Base-by-base conservation (phyloP, 176 grass and related monocot genomes). In the Aechmea fasciata region DNA sequence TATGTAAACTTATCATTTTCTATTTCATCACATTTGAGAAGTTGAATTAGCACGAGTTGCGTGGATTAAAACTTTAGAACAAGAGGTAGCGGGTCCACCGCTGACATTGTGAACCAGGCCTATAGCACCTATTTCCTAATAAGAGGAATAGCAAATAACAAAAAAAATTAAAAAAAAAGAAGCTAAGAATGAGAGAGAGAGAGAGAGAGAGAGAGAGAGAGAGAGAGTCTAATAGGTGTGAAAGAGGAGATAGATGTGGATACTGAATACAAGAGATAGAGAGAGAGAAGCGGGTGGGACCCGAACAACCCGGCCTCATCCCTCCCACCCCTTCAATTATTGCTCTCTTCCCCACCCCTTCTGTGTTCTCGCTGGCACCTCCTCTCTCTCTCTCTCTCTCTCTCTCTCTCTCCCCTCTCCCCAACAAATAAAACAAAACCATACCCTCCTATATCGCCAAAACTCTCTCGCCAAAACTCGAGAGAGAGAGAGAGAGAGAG, bases 271-370 rank as follows among this genome's bases (percentile, higher is more conserved):
- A 53, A 53, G 51, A 14, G 51, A 53, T 11, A 53, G 51, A 53
- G 51, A 53, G 51, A 54, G 51, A 55, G 52, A n/a, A 15, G 51
- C 51, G 11, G 51, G 51, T 15, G 51, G 51, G 51, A 11, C 51
- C 51, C 50, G 50, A 11, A 13, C 14, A 13, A 15, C 3, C 19
- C 10, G 18, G 24, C 10, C 63, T 41, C 70, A 29, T 53, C 28
- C 70, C 17, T 53, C 28, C 62, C 15, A 61, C 68, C 24, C 57
- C 76, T 78, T 59, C 66, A 52, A 57, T 70, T 59, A 28, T 66
- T 49, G 55, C 63, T 54, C 69, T 72, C 29, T 69, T 64, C 23
- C n/a, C n/a, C 69, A 3, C 66, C 53, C 68, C 48, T 55, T 11
- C 49, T 50, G 49, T 51, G 69, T 48, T 70, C 57, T 48, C 24